Evolutionary conservation across 176 grass and related monocot species (phyloP).

Genomic region (Miscanthus lutarioriparius): DNA sequence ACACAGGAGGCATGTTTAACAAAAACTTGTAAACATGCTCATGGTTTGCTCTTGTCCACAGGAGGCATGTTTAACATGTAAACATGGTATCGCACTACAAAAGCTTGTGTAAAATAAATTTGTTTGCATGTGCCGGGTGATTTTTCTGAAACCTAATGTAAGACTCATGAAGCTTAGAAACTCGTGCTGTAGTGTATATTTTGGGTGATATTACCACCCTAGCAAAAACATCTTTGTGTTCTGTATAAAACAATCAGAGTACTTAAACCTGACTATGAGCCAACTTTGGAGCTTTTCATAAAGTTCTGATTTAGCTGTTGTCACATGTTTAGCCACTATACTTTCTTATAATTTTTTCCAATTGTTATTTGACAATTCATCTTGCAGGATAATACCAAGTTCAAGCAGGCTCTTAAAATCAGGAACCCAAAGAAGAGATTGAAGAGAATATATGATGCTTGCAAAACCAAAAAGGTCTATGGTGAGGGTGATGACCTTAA

Average conservation of each 20-base stretch:
- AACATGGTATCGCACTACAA: too few species aligned
- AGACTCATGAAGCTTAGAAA: not conserved
- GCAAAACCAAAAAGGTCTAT: slow-evolving; percentile 91
- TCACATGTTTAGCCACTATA: too few species aligned
- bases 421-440: slow-evolving; percentile 83
- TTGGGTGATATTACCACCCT: not conserved
- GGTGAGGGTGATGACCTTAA: slow-evolving; percentile 84
- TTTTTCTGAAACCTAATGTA: too few species aligned
- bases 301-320: not conserved
- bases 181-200: not conserved
- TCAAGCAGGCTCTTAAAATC: slow-evolving; percentile 96
- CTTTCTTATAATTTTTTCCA: not conserved
- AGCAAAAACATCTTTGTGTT: not conserved
- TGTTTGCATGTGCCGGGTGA: too few species aligned
- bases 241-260: slow-evolving; percentile 13
- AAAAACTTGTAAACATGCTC: too few species aligned
- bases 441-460: slow-evolving; percentile 96
- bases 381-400: slow-evolving; percentile 77
- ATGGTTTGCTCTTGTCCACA: not conserved
- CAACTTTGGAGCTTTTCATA: not conserved
- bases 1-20: too few species aligned
- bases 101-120: not conserved
- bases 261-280: not conserved
- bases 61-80: not conserved
- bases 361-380: not conserved